These are phyloP conservation scores for Arabidopsis suecica DNA, from an alignment of 345 rosid genomes.

Conservation along the genomic window DNA sequence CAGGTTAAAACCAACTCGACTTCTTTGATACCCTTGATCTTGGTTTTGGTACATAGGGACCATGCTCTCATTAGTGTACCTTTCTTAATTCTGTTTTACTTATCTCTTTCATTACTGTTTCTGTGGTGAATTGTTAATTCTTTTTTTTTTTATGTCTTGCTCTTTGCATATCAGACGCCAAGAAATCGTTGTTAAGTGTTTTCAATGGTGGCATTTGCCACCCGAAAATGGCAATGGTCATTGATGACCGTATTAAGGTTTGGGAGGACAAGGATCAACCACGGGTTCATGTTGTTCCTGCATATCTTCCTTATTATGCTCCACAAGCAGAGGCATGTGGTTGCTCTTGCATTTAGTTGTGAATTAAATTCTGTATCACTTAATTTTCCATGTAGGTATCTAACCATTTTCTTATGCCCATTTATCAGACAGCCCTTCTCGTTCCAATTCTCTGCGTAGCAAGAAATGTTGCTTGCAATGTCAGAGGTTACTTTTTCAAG, in stretches of 20 bases:
- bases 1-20: constrained; percentile 59
- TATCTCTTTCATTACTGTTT: not conserved
- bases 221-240: constrained; percentile 99
- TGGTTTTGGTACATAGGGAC: not conserved
- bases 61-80: constrained; percentile 1
- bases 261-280: constrained; percentile 99
- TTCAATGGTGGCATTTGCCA: constrained; percentile 89
- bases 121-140: not conserved
- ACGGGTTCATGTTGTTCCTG: constrained; percentile 94
- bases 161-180: constrained; percentile 60
- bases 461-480: constrained; percentile 99
- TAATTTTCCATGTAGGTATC: constrained; percentile 28
- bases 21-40: constrained; percentile 26
- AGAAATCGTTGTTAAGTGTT: constrained; percentile 83
- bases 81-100: constrained; percentile 10
- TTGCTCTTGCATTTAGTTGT: constrained; percentile 25
- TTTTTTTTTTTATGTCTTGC: constrained; percentile 28
- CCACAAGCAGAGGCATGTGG: constrained; percentile 93
- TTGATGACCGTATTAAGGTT: constrained; percentile 95
- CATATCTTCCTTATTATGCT: constrained; percentile 92
- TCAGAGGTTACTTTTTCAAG: constrained; percentile 96
- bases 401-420: constrained; percentile 23
- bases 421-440: constrained; percentile 69
- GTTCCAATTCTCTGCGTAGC: constrained; percentile 96
- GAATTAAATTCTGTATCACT: constrained; percentile 19